Evolutionary conservation across 805 yeast genomes (phyloP), one percentile per base, ranked within the genome.

Genomic region (Danielia reshetovae): DNA sequence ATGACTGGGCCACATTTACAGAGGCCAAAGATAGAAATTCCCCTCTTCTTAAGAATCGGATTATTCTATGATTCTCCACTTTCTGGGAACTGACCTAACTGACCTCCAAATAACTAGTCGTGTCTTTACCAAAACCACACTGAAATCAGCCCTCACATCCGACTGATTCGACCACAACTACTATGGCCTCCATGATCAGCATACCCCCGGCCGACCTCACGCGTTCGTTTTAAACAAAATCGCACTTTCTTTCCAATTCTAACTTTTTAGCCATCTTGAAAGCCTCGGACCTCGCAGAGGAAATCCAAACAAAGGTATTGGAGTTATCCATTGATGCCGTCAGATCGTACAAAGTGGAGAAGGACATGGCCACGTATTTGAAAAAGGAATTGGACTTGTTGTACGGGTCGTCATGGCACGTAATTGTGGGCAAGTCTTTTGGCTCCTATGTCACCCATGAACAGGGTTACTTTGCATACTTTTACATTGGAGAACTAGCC

Each of bases 381-480:
- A 85, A 84, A 62, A 79, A 80, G 46, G 80, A 72, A 43, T 57
- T 83, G 57, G 93, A 84, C 53, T 68, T 71, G 30, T 57, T 67
- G 29, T 74, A 69, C 39, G 90, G 89, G 0, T 72, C 78, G 18
- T 75, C 85, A 25, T 85, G 93, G 94, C 90, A 85, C 54, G 85
- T 81, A 2, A 72, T 85, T 32, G 88, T 82, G 34, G 94, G 93
- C 8, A 80, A 76, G 55, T 79, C 79, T 48, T 85, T 84, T 58
- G 90, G 93, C 3, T 74, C 83, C 31, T 82, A 79, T 53, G 87
- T 85, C 13, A 80, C 89, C 9, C 93, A 85, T 52, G 85, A 83
- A 57, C 77, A 77, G 45, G 89, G 88, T 1, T 70, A 68, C 48
- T 85, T 85, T 50, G 65, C 78, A 9, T 84, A 85, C 51, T 81